phyloP scores from a whole-genome alignment of 164 flowering plant species.

The Aristolochia fimbriata region DNA sequence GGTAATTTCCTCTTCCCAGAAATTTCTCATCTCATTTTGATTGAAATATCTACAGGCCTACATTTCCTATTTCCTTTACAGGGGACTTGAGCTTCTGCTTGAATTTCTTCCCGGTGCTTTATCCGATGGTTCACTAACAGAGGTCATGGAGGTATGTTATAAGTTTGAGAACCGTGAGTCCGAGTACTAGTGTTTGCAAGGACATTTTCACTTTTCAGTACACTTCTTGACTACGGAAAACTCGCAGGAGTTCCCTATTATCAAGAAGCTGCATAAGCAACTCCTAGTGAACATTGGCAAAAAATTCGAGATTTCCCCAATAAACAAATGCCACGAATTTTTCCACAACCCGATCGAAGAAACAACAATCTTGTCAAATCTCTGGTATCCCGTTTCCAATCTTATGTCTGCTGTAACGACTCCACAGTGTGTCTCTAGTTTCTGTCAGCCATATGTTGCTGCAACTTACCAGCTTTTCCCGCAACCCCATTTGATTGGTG shows the following conservation, averaged over 20 bases:
- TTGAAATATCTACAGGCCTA: neutral
- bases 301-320: conserved; percentile 2
- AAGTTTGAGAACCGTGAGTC: neutral
- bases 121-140: conserved; percentile 16
- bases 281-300: conserved; percentile 18
- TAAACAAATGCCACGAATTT: too few relatives aligned
- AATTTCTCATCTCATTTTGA: neutral
- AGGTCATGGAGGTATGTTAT: conserved; percentile 18
- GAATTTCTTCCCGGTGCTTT: conserved; percentile 20
- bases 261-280: conserved; percentile 18
- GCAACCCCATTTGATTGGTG: too few relatives aligned
- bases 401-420: too few relatives aligned
- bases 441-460: too few relatives aligned
- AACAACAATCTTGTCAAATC: too few relatives aligned
- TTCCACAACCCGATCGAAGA: too few relatives aligned
- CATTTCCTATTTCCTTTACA: conserved; percentile 7
- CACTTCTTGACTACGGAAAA: neutral
- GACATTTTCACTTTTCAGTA: neutral
- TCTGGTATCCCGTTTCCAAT: too few relatives aligned
- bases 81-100: conserved; percentile 20
- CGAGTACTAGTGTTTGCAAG: neutral
- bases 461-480: too few relatives aligned
- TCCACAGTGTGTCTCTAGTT: too few relatives aligned
- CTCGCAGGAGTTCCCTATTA: conserved; percentile 30
- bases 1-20: conserved; percentile 11